Base-by-base conservation (phyloP, 2,329 filamentous ascomycete species). In the Venturia nashicola region DNA sequence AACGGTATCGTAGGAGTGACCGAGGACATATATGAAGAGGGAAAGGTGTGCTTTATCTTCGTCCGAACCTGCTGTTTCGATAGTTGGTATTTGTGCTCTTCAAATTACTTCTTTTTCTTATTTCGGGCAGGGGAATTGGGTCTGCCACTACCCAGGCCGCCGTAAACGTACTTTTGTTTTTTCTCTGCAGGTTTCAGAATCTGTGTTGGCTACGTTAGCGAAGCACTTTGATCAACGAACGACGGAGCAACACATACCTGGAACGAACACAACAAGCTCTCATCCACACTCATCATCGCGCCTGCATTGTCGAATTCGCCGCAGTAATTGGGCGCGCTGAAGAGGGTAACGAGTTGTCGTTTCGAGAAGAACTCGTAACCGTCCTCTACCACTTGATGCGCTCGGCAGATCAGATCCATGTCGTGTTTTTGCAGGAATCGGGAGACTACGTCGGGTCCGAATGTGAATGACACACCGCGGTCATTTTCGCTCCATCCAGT, bases 281-380 rank as follows among this genome's bases (percentile, higher is more conserved):
- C 94, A 75, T 97, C 94, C 46, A 99, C 94, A 74, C 92, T 97
- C 94, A 99, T 97, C 93, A 99, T 97, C 68, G 94, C 94, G 75
- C 94, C 94, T 62, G 93, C 93, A 74, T 99, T 99, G 82, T 99
- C 94, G 74, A 99, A 99, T 80, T 99, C 94, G 77, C 93, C 93
- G 72, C 93, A 99, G 82, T 99, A 99, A 81, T 99, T 99, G 69
- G 94, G 94, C 62, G 94, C 94, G 73, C 91, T 96, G 82, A 99
- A 99, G 65, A 99, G 82, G 65, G 94, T 99, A 68, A 99, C 94
- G 68, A 99, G 82, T 77, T 97, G 93, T 71, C 94, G 88, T 81
- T 97, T 97, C 67, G 91, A 96, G 82, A 99, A 99, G 83, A 99
- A 99, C 77, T 99, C 94, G 79, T 99, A 99, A 65, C 94, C 94